Percentiles rank a stretch among this genome's conserved stretches.
Conservation (phyloP, 2,329 filamentous ascomycete species). For the Sodiomyces alkalinus region DNA sequence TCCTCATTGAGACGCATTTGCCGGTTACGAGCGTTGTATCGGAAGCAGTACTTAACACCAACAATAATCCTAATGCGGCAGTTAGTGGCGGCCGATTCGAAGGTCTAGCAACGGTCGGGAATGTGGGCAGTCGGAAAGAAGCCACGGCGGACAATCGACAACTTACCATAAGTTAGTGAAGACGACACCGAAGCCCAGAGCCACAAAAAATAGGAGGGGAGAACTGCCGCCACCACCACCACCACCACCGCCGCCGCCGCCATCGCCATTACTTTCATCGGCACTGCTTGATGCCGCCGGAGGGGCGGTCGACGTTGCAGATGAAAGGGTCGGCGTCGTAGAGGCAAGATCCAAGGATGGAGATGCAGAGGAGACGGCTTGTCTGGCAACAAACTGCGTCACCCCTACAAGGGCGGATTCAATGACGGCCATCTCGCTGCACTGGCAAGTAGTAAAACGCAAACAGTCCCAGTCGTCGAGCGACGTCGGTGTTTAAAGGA, state of each 20-base stretch:
- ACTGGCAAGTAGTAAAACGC: too few species aligned
- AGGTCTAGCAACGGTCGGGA: neutral
- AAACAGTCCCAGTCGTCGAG: too few species aligned
- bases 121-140: too few species aligned
- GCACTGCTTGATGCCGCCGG: neutral
- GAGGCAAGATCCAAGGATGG: slow-evolving; percentile 7
- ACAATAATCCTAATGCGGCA: slow-evolving; percentile 86
- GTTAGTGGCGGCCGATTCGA: neutral
- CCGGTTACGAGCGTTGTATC: slow-evolving; percentile 90
- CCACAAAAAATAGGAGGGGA: slow-evolving; percentile 65
- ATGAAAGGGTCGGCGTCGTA: slow-evolving; percentile 8
- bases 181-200: slow-evolving; percentile 90
- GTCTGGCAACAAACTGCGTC: slow-evolving; percentile 20
- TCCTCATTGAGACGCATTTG: slow-evolving; percentile 63
- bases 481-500: too few species aligned
- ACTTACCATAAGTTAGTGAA: slow-evolving; percentile 96
- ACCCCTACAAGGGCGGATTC: too few species aligned
- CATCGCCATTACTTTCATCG: slow-evolving; percentile 8
- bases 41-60: slow-evolving; percentile 97
- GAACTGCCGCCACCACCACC: slow-evolving; percentile 21
- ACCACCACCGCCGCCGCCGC: slow-evolving; percentile 4
- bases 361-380: slow-evolving; percentile 6
- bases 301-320: slow-evolving; percentile 9
- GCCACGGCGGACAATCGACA: too few species aligned
- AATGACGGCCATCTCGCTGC: slow-evolving; percentile 10